Evolutionary conservation across 2,329 filamentous ascomycete genomes (phyloP), one percentile per base, ranked within the genome.

Genomic region (Albifimbria verrucaria): DNA sequence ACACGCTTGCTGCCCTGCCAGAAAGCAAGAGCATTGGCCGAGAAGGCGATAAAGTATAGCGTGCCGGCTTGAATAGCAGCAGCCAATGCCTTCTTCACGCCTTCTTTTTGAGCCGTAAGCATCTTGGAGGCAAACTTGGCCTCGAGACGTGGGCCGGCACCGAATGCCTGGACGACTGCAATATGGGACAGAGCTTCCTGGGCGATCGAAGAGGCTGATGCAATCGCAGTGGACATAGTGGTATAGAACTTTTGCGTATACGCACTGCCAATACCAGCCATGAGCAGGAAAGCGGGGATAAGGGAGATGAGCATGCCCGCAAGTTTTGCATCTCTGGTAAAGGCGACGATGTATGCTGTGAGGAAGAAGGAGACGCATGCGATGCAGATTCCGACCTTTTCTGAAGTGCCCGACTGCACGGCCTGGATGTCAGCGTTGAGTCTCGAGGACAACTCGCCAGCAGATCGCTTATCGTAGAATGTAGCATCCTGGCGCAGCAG

Each of bases 361-460:
- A 88, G 64, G 62, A 89, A 89, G 66, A 88, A 89, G 2, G 83
- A 82, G 10, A 81, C 66, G 49, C 79, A 84, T 22, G 79, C 77
- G 4, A 89, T 74, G 57, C 81, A 79, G 28, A 88, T 80, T 49
- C 86, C 86, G 17, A 88, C 85, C 65, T 90, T 90, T 67, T 89
- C 87, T 2, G 82, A 85, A 0, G 86, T 88, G 15, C 87, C 87
- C 0, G 80, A 78, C 61, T 87, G 86, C 49, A 90, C 82, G 1
- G 81, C 79, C 54, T 85, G 80, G 28, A 89, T 85, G 60, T 89
- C 86, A 51, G 77, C 76, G 62, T 85, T 85, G 43, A 90, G 77
- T 18, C 86, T 76, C 9, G 82, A 81, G 2, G 82, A 78, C 12
- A 88, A 79, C 64, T 88, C 82, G 17, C 85, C 85, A 1, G 83